Conservation (phyloP, 306 rosid species). For the Dryas octopetala region DNA sequence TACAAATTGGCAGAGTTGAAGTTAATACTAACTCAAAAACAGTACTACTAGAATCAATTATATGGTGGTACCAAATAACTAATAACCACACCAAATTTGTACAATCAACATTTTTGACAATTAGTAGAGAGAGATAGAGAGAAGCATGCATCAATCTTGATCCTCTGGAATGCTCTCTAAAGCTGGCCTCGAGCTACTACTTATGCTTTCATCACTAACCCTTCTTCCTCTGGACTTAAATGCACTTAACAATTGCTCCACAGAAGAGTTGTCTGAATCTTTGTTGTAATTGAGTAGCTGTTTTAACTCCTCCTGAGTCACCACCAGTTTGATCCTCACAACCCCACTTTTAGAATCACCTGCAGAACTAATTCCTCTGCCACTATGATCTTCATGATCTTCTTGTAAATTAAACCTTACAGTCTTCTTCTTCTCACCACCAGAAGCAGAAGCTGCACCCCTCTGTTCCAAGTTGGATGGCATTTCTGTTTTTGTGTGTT, state of each 20-base stretch:
- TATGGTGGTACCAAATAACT: slow-evolving; percentile 18
- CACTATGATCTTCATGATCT: slow-evolving; percentile 23
- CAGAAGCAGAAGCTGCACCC: no score
- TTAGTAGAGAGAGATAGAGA: not conserved
- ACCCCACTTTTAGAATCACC: slow-evolving; percentile 40
- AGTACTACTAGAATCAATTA: slow-evolving; percentile 20
- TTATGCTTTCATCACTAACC: slow-evolving; percentile 21
- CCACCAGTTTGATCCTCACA: slow-evolving; percentile 74
- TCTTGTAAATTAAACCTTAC: slow-evolving; percentile 29
- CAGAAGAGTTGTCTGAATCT: slow-evolving; percentile 23
- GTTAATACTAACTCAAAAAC: slow-evolving; percentile 22
- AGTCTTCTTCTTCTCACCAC: slow-evolving; percentile 16
- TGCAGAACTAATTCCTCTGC: not conserved
- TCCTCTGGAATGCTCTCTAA: slow-evolving; percentile 71
- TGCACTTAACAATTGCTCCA: slow-evolving; percentile 59
- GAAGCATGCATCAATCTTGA: slow-evolving; percentile 10
- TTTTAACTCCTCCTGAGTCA: slow-evolving; percentile 71
- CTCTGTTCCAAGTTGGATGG: not conserved
- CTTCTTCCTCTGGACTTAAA: slow-evolving; percentile 53
- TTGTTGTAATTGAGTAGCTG: slow-evolving; percentile 44
- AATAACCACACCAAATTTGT: slow-evolving; percentile 19
- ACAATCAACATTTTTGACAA: slow-evolving; percentile 3
- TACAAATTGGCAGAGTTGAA: not conserved
- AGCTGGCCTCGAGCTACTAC: slow-evolving; percentile 52
- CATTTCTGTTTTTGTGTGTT: not conserved